Evolutionary conservation across 257 asterid species (phyloP), one percentile per base, ranked within the genome.

Genomic region (Solanum corneliomulleri): DNA sequence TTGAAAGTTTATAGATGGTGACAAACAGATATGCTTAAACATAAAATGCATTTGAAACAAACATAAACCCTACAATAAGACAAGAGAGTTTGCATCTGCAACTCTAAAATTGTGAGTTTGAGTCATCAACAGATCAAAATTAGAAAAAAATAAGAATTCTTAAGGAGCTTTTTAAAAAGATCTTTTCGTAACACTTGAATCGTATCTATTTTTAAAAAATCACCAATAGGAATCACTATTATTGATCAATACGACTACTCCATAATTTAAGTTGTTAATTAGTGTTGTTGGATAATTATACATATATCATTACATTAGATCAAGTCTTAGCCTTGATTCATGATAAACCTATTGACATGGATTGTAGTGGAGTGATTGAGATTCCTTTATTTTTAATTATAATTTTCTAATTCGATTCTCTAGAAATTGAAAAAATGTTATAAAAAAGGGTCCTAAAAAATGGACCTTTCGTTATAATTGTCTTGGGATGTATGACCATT

Each of bases 361-460:
- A 2, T 23, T 4, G 6, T 2, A 23, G 3, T 9, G 7, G 14
- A 3, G 10, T 11, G 31, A 62, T 62, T 62, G 29, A 62, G 8
- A n/a, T n/a, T 0, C 1, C 0, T 60, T 2, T 1, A n/a, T 10
- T 62, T 3, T 62, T 62, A 62, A 62, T 62, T 11, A 0, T 1
- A 10, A 62, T 62, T 23, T 23, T 3, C 0, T 2, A 2, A 0
- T 62, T 10, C 8, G 27, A 62, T 1, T 5, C 29, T 62, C 0
- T 2, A 23, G 6, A 62, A 58, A 58, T 10, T 21, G 1, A 23
- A 60, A 60, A 60, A 4, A 23, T 60, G 0, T 60, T 23, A 23
- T 60, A 2, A 7, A 0, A 60, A n/a, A 62, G 0, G 2, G 15
- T 6, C 15, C 7, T 49, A 6, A 52, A 0, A n/a, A 23, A 62